A percentile compares a stretch with the other conserved stretches of the same genome.
Conservation (phyloP, 805 yeast genomes). For the Ogataea nitratoaversa region DNA sequence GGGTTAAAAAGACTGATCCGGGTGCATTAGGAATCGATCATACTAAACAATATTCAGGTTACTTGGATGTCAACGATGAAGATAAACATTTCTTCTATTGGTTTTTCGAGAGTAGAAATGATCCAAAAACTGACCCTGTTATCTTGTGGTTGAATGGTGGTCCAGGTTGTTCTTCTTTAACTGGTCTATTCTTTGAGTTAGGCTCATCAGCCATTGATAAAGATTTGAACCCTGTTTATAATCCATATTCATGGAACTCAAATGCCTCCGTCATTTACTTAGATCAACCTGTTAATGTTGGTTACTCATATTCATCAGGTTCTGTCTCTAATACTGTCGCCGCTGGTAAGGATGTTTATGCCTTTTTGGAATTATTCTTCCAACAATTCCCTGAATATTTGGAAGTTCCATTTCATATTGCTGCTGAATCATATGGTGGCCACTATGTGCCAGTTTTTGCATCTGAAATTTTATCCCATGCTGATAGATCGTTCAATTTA, state of each 20-base stretch:
- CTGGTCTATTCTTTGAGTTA: constrained; percentile 86
- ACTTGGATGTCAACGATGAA: constrained; percentile 60
- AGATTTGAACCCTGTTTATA: constrained; percentile 62
- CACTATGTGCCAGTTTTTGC: constrained; percentile 74
- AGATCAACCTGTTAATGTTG: constrained; percentile 93
- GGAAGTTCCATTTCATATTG: constrained; percentile 61
- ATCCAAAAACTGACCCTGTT: constrained; percentile 82
- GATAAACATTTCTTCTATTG: constrained; percentile 89
- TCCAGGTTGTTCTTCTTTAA: constrained; percentile 91
- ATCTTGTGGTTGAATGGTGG: constrained; percentile 92
- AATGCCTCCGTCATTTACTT: constrained; percentile 87
- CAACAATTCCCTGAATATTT: constrained; percentile 73
- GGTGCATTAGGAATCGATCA: constrained; percentile 52
- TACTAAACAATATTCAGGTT: constrained; percentile 72
- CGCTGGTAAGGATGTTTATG: constrained; percentile 85
- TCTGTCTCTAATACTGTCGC: constrained; percentile 65
- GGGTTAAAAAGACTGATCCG: constrained; percentile 46
- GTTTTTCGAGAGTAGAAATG: constrained; percentile 89
- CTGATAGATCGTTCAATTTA: constrained; percentile 57
- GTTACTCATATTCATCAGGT: constrained; percentile 74
- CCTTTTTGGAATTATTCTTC: constrained; percentile 80
- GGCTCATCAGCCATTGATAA: constrained; percentile 79
- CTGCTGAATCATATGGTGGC: constrained; percentile 85
- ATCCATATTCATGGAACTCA: constrained; percentile 86
- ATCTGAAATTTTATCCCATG: constrained; percentile 49